Evolutionary conservation across 805 yeast species (phyloP), one percentile per base, ranked within the genome.

Genomic region (Barnettozyma salicaria): DNA sequence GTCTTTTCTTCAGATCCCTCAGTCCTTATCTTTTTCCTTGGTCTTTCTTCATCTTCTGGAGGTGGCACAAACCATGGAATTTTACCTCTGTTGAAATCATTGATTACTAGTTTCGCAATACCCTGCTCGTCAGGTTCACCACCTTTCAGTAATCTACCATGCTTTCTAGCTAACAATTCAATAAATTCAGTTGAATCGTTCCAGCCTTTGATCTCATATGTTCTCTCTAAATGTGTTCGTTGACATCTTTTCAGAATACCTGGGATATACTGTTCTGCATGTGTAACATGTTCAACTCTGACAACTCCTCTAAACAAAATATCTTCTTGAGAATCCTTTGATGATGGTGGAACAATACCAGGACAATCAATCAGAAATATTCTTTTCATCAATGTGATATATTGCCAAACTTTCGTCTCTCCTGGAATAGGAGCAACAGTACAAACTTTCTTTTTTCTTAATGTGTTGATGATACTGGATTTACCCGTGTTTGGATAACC

Each of bases 401-500:
- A 90, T 68, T 90, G 98, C 98, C 98, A 90, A 30, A 90, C 97
- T 63, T 90, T 90, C 24, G 98, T 90, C 60, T 90, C 98, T 60
- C 98, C 98, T 21, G 98, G 98, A 53, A 90, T 88, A 32, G 98
- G 98, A 2, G 98, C 98, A 32, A 90, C 97, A 30, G 74, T 80
- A 67, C 97, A 92, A 32, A 90, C 98, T 66, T 90, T 92, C 74
- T 92, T 92, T 60, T 80, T 79, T 58, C 97, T 78, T 51, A 90
- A 68, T 2, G 97, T 89, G 65, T 90, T 90, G 55, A 90, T 90
- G 48, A 90, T 87, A 28, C 96, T 85, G 1, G 97, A 90, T 59
- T 90, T 90, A 49, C 98, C 98, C n/a, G 96, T 83, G 58, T 90
- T 90, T 48, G 98, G 98, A 59, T 92, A 90, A 12, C 98, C 98